Conservation (phyloP, 495 filamentous ascomycete genomes). For the Penicillium herquei region DNA sequence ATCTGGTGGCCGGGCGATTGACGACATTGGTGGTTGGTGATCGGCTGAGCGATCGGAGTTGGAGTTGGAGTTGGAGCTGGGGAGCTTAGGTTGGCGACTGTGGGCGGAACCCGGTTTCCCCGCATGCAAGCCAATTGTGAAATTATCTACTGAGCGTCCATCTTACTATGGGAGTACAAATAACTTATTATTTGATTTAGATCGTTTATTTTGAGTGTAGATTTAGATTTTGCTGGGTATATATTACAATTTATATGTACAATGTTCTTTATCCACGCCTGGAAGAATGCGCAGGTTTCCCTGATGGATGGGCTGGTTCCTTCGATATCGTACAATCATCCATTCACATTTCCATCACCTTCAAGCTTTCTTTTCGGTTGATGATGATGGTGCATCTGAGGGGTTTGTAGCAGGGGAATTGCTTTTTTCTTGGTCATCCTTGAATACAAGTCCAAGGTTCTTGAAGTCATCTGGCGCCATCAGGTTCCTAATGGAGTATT, state of each 20-base stretch:
- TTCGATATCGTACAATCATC: slow-evolving; percentile 22
- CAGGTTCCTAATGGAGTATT: slow-evolving; percentile 62
- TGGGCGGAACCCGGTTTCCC: slow-evolving; percentile 24
- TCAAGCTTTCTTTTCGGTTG: slow-evolving; percentile 3
- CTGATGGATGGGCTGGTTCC: slow-evolving; percentile 7
- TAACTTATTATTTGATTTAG: not conserved
- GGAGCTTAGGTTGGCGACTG: slow-evolving; percentile 7
- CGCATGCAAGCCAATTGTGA: slow-evolving; percentile 15
- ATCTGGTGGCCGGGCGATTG: slow-evolving; percentile 51
- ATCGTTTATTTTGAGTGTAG: not conserved
- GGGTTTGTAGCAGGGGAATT: not conserved
- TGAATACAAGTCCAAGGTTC: slow-evolving; percentile 80
- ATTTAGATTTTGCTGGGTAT: not conserved
- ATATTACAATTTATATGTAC: slow-evolving; percentile 21
- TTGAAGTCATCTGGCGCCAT: slow-evolving; percentile 94
- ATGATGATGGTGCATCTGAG: slow-evolving; percentile 4
- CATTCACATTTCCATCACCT: not conserved
- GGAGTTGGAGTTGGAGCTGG: slow-evolving; percentile 2
- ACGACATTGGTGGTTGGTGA: slow-evolving; percentile 40
- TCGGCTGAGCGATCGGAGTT: not conserved
- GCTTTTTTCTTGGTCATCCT: slow-evolving; percentile 29
- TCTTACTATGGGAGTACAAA: no score
- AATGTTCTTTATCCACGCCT: slow-evolving; percentile 8
- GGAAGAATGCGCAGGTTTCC: slow-evolving; percentile 10
- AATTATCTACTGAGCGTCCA: no score